phyloP scores from a whole-genome alignment of 208 protist genomes.

The Acanthamoeba culbertsoni region DNA sequence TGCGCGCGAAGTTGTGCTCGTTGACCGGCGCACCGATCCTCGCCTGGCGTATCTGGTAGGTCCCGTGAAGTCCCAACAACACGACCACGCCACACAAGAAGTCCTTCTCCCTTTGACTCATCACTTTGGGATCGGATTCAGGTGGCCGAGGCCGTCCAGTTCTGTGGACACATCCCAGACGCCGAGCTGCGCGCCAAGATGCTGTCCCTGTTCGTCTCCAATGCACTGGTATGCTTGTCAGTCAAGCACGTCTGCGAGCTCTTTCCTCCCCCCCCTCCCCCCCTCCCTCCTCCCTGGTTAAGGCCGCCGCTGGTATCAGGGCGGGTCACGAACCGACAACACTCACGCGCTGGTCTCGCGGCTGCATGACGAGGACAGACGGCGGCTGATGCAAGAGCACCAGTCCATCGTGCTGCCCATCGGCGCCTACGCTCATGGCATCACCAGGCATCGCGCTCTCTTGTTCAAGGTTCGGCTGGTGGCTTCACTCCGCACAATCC shows the following conservation, averaged over 20 bases:
- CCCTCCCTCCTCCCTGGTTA: not conserved
- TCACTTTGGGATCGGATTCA: not conserved
- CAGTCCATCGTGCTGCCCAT: not conserved
- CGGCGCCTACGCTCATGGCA: not conserved
- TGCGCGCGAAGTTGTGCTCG: not conserved
- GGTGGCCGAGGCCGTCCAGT: not conserved
- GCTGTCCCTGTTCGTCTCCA: conserved; percentile 9
- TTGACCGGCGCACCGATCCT: not conserved
- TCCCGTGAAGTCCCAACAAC: not conserved
- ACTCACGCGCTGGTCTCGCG: not conserved
- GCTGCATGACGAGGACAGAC: not conserved
- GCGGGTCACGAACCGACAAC: not conserved
- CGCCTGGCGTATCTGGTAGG: not conserved
- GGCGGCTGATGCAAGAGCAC: not conserved
- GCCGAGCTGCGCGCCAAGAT: not conserved
- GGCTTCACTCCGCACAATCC: no score
- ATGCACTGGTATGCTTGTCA: not conserved
- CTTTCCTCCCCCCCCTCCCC: not conserved
- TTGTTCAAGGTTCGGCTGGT: conserved; percentile 54
- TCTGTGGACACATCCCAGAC: not conserved
- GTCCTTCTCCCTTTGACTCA: not conserved
- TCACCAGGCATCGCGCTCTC: not conserved
- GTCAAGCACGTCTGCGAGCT: not conserved
- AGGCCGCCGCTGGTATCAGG: not conserved
- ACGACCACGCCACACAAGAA: not conserved